Percentiles rank a stretch among this genome's conserved stretches.
These are phyloP conservation scores for Cucurbita moschata DNA, from an alignment of 306 rosid species.

Conservation along the genomic window DNA sequence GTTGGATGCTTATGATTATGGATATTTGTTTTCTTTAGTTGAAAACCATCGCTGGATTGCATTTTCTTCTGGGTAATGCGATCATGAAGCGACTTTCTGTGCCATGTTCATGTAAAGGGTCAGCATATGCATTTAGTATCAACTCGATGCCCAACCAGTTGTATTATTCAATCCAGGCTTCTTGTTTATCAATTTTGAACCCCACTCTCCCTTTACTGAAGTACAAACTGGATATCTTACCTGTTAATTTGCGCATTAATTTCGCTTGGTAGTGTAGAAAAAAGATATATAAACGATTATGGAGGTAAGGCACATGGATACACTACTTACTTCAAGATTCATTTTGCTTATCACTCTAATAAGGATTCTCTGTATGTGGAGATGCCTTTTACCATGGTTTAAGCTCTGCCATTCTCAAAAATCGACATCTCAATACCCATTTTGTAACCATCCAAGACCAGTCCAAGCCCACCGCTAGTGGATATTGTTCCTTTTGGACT, in stretches of 20 bases:
- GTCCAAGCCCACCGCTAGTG: no score
- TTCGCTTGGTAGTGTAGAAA: background rate
- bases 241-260: background rate
- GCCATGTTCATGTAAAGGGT: background rate
- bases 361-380: background rate
- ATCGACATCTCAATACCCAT: background rate
- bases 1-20: background rate
- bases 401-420: background rate
- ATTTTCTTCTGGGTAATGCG: slow-evolving; percentile 7
- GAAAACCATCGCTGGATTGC: background rate
- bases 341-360: background rate
- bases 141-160: background rate
- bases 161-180: background rate
- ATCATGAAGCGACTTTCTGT: slow-evolving; percentile 31
- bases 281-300: background rate
- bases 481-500: no score
- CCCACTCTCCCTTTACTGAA: background rate
- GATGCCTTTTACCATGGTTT: background rate
- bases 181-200: background rate
- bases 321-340: background rate
- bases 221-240: background rate
- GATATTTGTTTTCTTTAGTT: background rate
- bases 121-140: background rate
- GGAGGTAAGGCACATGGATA: background rate
- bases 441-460: no score